phyloP scores from a whole-genome alignment of 768 basidiomycete genomes.

The Termitomyces sp. region DNA sequence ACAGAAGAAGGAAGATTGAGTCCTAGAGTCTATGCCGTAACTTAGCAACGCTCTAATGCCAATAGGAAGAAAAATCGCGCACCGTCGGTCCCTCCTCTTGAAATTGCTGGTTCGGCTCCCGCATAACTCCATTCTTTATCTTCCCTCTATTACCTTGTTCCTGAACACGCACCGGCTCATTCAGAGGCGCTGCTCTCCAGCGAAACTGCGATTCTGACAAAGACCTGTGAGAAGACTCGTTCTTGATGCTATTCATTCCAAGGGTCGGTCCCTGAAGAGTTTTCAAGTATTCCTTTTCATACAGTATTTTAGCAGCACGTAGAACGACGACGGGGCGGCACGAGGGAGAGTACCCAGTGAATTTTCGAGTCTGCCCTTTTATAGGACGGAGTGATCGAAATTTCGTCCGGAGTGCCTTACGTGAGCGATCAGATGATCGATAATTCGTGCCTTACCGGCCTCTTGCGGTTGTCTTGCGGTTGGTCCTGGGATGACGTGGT shows the following conservation, averaged over 20 bases:
- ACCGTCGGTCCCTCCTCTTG: neutral
- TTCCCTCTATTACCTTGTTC: neutral
- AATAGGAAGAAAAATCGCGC: neutral
- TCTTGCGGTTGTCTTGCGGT: neutral
- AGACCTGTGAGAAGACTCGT: neutral
- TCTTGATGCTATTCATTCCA: neutral
- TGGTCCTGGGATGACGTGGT: neutral
- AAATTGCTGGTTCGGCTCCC: neutral
- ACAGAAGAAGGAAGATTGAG: slow-evolving; percentile 5
- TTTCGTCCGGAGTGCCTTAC: neutral
- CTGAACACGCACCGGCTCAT: neutral
- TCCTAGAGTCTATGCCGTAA: neutral
- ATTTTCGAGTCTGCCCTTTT: neutral
- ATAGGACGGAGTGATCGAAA: neutral
- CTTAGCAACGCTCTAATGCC: neutral
- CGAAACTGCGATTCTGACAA: slow-evolving; percentile 5
- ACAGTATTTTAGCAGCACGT: neutral
- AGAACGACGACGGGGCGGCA: neutral
- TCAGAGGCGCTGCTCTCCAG: neutral
- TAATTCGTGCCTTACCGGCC: neutral
- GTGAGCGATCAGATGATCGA: slow-evolving; percentile 6
- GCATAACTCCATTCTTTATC: neutral
- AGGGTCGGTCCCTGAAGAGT: neutral
- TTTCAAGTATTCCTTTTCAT: neutral
- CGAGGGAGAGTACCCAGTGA: neutral